phyloP scores from a whole-genome alignment of 768 basidiomycete genomes.

The Auricularia auricula-judae region DNA sequence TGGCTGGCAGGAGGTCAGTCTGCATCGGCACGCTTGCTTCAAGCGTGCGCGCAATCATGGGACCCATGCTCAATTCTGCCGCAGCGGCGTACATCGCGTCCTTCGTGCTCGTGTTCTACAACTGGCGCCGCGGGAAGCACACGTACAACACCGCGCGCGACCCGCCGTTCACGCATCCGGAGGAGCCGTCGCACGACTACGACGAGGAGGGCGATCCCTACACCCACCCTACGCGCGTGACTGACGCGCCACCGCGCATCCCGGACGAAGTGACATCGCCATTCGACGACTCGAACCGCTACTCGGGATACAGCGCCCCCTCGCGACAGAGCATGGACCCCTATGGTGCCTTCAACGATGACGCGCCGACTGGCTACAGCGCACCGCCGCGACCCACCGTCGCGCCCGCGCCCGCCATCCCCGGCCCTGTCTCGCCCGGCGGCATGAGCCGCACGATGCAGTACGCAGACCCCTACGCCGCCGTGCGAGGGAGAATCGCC shows the following conservation, averaged over 20 bases:
- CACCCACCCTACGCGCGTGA: conserved; percentile 2
- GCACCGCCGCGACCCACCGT: conserved; percentile 8
- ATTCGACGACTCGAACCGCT: conserved; percentile 34
- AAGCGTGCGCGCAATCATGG: background rate
- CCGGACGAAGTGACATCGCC: conserved; percentile 15
- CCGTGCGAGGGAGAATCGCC: conserved; percentile 53
- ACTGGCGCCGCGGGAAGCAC: conserved; percentile 65
- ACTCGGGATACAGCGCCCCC: conserved; percentile 22
- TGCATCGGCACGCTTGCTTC: background rate
- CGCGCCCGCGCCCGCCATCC: conserved; percentile 22
- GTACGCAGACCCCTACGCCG: conserved; percentile 82
- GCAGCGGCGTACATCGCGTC: conserved; percentile 32
- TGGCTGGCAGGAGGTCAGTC: conserved; percentile 71
- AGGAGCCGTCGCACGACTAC: conserved; percentile 15
- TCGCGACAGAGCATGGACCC: conserved; percentile 66
- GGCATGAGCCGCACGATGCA: conserved; percentile 86
- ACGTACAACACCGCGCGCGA: conserved; percentile 39
- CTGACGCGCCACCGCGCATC: background rate
- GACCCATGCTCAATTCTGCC: background rate
- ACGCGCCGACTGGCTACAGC: conserved; percentile 64
- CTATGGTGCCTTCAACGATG: conserved; percentile 86
- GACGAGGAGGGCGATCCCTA: conserved; percentile 9
- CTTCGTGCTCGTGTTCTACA: conserved; percentile 49
- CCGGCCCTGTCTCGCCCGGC: conserved; percentile 21
- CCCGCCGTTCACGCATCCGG: conserved; percentile 63